A percentile compares a stretch with the other conserved stretches of the same genome.
phyloP scores from a whole-genome alignment of 768 basidiomycete genomes.

The Sistotremastrum niveocremeum region DNA sequence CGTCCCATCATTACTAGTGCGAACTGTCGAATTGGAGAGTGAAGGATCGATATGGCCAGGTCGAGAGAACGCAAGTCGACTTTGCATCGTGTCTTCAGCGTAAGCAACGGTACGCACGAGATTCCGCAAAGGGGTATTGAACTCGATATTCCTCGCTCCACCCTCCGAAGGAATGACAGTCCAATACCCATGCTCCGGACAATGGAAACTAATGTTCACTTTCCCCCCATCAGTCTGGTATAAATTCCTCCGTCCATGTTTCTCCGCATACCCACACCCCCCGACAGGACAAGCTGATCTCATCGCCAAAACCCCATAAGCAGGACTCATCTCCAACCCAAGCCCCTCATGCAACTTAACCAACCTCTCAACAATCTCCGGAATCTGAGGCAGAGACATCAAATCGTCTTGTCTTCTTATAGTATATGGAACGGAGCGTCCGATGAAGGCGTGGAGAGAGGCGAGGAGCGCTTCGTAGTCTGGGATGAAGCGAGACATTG shows the following conservation, averaged over 20 bases:
- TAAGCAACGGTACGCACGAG: slow-evolving; percentile 11
- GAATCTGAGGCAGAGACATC: slow-evolving; percentile 6
- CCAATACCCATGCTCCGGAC: slow-evolving; percentile 16
- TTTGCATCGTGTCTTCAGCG: slow-evolving; percentile 4
- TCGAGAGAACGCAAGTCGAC: not conserved
- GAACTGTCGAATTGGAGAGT: too few relatives aligned
- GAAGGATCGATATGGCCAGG: too few relatives aligned
- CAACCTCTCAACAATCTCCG: slow-evolving; percentile 8
- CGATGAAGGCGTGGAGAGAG: slow-evolving; percentile 6
- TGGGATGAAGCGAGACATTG: slow-evolving; percentile 6
- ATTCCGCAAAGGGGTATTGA: slow-evolving; percentile 19
- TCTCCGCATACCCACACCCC: slow-evolving; percentile 12
- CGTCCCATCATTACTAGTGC: not conserved
- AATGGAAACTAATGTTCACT: slow-evolving; percentile 12
- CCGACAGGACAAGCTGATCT: slow-evolving; percentile 15
- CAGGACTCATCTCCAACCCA: slow-evolving; percentile 9
- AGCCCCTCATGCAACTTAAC: slow-evolving; percentile 7
- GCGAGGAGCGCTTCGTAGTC: slow-evolving; percentile 13
- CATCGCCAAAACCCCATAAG: slow-evolving; percentile 7
- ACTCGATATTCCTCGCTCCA: slow-evolving; percentile 10
- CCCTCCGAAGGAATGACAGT: slow-evolving; percentile 7
- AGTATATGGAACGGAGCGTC: slow-evolving; percentile 1
- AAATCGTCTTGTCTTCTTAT: slow-evolving; percentile 12
- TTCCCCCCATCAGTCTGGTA: slow-evolving; percentile 2
- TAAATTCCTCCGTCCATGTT: slow-evolving; percentile 9